A percentile compares a stretch with the other conserved stretches of the same genome.
phyloP scores from a whole-genome alignment of 495 filamentous ascomycete species.

The Tuber umbilicatum region DNA sequence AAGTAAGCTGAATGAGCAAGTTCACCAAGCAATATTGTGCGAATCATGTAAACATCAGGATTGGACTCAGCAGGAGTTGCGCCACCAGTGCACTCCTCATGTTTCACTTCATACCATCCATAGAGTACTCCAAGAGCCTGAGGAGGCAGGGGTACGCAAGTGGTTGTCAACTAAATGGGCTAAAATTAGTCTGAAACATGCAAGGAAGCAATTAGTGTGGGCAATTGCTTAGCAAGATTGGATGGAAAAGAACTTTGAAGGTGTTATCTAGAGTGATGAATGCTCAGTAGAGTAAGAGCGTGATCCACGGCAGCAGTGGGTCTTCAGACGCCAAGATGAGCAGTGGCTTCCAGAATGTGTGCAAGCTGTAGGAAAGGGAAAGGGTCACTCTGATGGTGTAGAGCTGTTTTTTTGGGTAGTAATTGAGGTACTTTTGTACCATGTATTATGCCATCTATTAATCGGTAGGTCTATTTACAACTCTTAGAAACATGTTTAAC shows the following conservation, averaged over 20 bases:
- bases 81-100: neutral
- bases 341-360: conserved; percentile 21
- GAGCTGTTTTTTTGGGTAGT: conserved; percentile 14
- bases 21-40: neutral
- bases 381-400: conserved; percentile 17
- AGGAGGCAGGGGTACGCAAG: conserved; percentile 5
- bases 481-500: conserved; percentile 6
- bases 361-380: conserved; percentile 5
- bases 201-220: neutral
- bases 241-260: conserved; percentile 18
- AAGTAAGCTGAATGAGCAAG: neutral
- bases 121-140: neutral
- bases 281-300: conserved; percentile 17
- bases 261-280: conserved; percentile 24
- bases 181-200: neutral
- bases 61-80: conserved; percentile 8
- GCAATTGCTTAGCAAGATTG: neutral
- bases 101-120: neutral
- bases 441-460: conserved; percentile 9
- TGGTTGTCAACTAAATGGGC: neutral
- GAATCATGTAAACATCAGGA: neutral
- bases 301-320: conserved; percentile 11
- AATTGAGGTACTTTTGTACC: conserved; percentile 6
- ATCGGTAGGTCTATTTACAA: conserved; percentile 1
- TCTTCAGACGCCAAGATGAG: conserved; percentile 11